These are phyloP conservation scores for Sordariomycetes sp. DNA, from an alignment of 2,329 filamentous ascomycete species.

Conservation along the genomic window DNA sequence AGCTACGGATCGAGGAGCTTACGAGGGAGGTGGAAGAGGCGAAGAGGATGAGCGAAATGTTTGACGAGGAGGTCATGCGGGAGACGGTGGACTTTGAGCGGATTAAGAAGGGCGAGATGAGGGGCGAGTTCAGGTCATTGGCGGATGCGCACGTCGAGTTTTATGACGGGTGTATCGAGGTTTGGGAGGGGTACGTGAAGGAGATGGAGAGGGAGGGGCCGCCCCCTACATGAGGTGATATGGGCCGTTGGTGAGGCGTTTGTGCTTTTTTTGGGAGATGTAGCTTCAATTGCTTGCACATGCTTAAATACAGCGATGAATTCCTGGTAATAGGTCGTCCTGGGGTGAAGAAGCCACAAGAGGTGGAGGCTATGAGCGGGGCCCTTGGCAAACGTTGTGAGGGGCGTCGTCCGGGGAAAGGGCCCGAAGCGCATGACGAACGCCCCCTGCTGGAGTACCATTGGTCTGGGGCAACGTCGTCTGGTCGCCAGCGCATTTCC, in stretches of 20 bases:
- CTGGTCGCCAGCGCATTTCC: no score
- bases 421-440: no score
- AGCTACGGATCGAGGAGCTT: constrained; percentile 85
- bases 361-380: no score
- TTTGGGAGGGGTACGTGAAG: constrained; percentile 83
- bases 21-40: constrained; percentile 82
- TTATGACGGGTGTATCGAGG: constrained; percentile 67
- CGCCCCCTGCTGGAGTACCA: no score
- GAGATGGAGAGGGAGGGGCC: constrained; percentile 67
- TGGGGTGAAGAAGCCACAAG: no score
- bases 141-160: constrained; percentile 82
- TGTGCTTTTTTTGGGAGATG: neutral
- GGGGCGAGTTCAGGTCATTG: constrained; percentile 70
- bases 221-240: neutral
- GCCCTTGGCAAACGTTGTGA: no score
- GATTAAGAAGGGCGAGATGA: constrained; percentile 91
- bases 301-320: neutral
- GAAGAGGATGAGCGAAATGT: constrained; percentile 78
- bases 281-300: neutral
- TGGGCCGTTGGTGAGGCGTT: neutral
- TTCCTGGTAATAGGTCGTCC: neutral
- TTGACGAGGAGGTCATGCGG: constrained; percentile 90
- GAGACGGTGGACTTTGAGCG: constrained; percentile 92
- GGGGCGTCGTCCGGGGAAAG: no score
- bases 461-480: no score